Evolutionary conservation across 345 rosid genomes (phyloP).

Genomic region (Salix arbutifolia): DNA sequence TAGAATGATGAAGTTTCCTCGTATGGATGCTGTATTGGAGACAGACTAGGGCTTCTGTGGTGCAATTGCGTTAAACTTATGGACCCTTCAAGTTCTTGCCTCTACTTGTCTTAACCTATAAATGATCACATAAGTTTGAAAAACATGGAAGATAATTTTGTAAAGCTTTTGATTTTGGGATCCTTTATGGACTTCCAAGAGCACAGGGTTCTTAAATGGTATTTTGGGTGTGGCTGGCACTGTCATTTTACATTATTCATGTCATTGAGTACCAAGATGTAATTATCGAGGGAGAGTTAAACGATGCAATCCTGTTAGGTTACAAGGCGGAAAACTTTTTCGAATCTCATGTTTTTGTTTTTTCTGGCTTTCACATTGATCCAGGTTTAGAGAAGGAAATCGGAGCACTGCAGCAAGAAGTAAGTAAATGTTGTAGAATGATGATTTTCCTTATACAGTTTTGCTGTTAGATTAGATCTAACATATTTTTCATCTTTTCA

Average conservation of each 20-base stretch:
- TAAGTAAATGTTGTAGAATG: constrained; percentile 28
- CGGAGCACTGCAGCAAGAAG: constrained; percentile 73
- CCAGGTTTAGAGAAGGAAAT: constrained; percentile 95
- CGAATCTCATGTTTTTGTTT: constrained; percentile 8
- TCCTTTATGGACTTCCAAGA: neutral
- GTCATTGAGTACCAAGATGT: neutral
- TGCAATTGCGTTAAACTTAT: neutral
- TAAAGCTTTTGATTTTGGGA: neutral
- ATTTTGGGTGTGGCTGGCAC: neutral
- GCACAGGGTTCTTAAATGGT: neutral
- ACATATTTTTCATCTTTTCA: constrained; percentile 27
- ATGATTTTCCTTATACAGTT: neutral
- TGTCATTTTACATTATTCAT: neutral
- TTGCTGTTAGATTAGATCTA: constrained; percentile 2
- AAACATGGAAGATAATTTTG: neutral
- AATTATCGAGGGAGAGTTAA: neutral
- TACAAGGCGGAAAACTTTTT: neutral
- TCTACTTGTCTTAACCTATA: neutral
- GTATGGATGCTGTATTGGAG: neutral
- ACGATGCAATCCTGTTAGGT: neutral
- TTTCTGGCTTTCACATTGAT: constrained; percentile 12
- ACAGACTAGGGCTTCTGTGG: neutral
- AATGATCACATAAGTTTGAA: neutral
- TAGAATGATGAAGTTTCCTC: neutral
- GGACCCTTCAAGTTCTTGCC: too few species aligned